These are phyloP conservation scores for Aureobasidium lini DNA, from an alignment of 2,329 filamentous ascomycete genomes.

Conservation along the genomic window DNA sequence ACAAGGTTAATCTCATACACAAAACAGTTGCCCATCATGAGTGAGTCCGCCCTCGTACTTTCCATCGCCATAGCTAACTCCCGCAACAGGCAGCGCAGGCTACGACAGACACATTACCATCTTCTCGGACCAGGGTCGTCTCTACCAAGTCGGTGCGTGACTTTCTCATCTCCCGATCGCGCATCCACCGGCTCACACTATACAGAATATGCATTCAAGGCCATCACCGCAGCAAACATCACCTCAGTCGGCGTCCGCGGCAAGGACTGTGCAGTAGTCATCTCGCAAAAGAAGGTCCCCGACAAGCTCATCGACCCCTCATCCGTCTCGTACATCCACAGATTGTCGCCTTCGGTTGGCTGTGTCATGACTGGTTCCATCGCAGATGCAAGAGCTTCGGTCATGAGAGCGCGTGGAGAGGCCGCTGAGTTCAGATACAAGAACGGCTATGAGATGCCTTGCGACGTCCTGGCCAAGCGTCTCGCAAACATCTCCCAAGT, in stretches of 20 bases:
- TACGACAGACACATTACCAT: constrained; percentile 99
- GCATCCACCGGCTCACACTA: constrained; percentile 10
- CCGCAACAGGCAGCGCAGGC: constrained; percentile 63
- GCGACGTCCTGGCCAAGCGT: constrained; percentile 91
- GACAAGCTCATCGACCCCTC: constrained; percentile 98
- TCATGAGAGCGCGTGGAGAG: constrained; percentile 87
- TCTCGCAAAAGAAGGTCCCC: constrained; percentile 99
- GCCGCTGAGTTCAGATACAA: constrained; percentile 98
- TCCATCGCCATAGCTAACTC: neutral
- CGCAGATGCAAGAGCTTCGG: constrained; percentile 88
- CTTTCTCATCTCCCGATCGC: neutral
- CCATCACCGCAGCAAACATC: constrained; percentile 98
- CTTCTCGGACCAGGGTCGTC: constrained; percentile 95
- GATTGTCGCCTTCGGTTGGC: constrained; percentile 88
- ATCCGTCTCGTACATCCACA: constrained; percentile 96
- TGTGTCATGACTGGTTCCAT: constrained; percentile 99
- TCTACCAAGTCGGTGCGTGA: constrained; percentile 97
- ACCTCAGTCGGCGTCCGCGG: constrained; percentile 93
- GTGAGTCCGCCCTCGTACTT: neutral
- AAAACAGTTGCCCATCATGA: constrained; percentile 10
- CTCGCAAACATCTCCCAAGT: constrained; percentile 99
- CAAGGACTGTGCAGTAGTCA: constrained; percentile 92
- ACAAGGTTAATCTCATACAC: neutral
- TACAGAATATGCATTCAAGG: constrained; percentile 99
- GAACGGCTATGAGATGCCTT: constrained; percentile 98